Evolutionary conservation across 805 yeast genomes (phyloP), one percentile per base, ranked within the genome.

Genomic region (Ogataea haglerorum): DNA sequence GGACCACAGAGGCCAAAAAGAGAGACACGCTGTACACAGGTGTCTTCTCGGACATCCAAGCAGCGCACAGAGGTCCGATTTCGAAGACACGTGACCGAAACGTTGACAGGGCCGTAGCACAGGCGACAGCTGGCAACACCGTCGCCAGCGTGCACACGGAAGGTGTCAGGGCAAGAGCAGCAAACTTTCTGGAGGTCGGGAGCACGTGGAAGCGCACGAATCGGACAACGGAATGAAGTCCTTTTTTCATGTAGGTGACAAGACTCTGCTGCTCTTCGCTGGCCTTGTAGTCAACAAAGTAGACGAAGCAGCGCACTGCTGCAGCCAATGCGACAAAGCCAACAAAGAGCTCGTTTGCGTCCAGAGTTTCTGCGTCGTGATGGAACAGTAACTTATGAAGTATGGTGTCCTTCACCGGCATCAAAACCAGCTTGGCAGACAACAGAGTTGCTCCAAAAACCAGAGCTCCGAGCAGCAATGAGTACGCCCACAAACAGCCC

Each of bases 401-500:
- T 9, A 19, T 19, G 21, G 21, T 19, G 21, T 19, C 7, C 7
- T 19, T 19, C 21, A 19, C 21, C 21, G 21, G 21, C 3, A 3
- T 7, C 21, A 19, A 7, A 19, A 19, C 21, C 21, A 19, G 3
- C 26, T 12, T 14, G 17, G 17, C 13, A 2, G 5, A n/a, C 13
- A 5, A 13, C 23, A n/a, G 40, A 2, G 21, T 19, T 7, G 21
- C 21, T 9, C 54, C n/a, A 8, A 52, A 50, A 4, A 57, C 43
- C 9, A 54, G 56, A 10, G 51, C 40, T 6, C 64, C 54, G 18
- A 67, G 30, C 1, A 58, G 12, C n/a, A 72, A 56, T 0, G 81
- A 70, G 48, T 68, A 71, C 1, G 68, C 42, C 76, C 78, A 75
- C 5, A 75, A 54, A 47, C 65, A 57, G 2, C 56, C 52, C 22